Evolutionary conservation across 768 basidiomycete species (phyloP).

Genomic region (Rubroboletus pulcherrimus): DNA sequence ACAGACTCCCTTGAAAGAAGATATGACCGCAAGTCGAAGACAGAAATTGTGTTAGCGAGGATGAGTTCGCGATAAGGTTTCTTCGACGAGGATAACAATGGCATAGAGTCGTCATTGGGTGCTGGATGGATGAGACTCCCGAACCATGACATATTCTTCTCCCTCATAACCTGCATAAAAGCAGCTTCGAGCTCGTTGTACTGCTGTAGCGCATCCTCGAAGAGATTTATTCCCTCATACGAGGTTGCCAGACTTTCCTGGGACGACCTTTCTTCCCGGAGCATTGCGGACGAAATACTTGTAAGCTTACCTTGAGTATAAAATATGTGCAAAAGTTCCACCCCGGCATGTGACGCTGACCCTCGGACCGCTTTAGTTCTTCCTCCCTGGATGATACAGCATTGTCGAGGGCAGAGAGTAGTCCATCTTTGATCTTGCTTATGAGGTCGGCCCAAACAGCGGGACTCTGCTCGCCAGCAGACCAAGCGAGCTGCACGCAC

Average conservation of each 20-base stretch:
- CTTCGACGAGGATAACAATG: constrained; percentile 71
- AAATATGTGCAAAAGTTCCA: constrained; percentile 99
- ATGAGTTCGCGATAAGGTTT: constrained; percentile 91
- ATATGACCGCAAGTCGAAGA: constrained; percentile 93
- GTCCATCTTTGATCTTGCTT: constrained; percentile 84
- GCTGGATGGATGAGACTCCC: constrained; percentile 73
- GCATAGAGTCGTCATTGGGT: constrained; percentile 71
- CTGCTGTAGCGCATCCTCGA: constrained; percentile 83
- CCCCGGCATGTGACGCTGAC: constrained; percentile 87
- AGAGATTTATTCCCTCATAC: constrained; percentile 84
- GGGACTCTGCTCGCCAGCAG: constrained; percentile 67
- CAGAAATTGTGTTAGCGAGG: constrained; percentile 82
- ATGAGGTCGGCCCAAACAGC: constrained; percentile 84
- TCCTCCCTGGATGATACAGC: constrained; percentile 81
- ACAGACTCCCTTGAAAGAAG: constrained; percentile 82
- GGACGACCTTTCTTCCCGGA: constrained; percentile 3
- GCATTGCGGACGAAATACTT: background rate
- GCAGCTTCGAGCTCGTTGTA: constrained; percentile 90
- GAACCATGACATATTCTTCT: constrained; percentile 90
- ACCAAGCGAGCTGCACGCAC: constrained; percentile 80
- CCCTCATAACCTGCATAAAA: constrained; percentile 70
- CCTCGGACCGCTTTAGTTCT: constrained; percentile 85
- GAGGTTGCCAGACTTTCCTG: constrained; percentile 94
- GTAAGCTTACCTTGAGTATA: constrained; percentile 75
- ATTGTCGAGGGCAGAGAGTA: constrained; percentile 80